Conservation (phyloP, 1,139 yeast species). For the Diutina catenulata region DNA sequence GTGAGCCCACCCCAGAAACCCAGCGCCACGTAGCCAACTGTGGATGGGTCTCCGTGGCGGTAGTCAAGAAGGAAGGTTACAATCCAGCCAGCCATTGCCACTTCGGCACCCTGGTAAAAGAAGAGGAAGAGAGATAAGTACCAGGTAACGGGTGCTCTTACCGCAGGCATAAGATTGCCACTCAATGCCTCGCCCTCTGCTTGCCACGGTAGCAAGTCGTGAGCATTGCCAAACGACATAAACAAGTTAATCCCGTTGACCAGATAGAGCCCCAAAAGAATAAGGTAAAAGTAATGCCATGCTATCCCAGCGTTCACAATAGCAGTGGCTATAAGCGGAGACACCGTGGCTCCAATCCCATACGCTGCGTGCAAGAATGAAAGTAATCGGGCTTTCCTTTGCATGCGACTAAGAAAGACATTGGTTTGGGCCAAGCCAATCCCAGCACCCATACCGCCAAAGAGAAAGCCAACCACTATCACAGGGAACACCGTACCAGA, state of each 20-base stretch:
- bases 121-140: slow-evolving; percentile 39
- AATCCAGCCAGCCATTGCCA: slow-evolving; percentile 61
- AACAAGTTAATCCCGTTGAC: slow-evolving; percentile 16
- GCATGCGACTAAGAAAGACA: slow-evolving; percentile 40
- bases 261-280: slow-evolving; percentile 30
- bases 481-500: slow-evolving; percentile 26
- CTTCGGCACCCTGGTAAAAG: slow-evolving; percentile 61
- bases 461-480: slow-evolving; percentile 39
- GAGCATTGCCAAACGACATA: slow-evolving; percentile 31
- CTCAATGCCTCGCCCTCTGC: slow-evolving; percentile 6
- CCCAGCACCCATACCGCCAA: slow-evolving; percentile 53
- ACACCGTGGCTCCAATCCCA: slow-evolving; percentile 52
- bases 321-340: slow-evolving; percentile 48
- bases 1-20: slow-evolving; percentile 69
- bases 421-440: slow-evolving; percentile 44
- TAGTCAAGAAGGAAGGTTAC: slow-evolving; percentile 51
- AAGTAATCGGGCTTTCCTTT: slow-evolving; percentile 35
- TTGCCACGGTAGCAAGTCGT: slow-evolving; percentile 28
- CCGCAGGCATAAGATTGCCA: slow-evolving; percentile 13
- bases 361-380: slow-evolving; percentile 49
- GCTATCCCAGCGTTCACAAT: slow-evolving; percentile 32
- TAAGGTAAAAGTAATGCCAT: slow-evolving; percentile 46
- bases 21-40: slow-evolving; percentile 54
- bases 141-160: slow-evolving; percentile 40
- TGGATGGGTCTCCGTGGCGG: slow-evolving; percentile 32